Base-by-base conservation (phyloP, 441 rosid genomes). In the Populus hybrid region DNA sequence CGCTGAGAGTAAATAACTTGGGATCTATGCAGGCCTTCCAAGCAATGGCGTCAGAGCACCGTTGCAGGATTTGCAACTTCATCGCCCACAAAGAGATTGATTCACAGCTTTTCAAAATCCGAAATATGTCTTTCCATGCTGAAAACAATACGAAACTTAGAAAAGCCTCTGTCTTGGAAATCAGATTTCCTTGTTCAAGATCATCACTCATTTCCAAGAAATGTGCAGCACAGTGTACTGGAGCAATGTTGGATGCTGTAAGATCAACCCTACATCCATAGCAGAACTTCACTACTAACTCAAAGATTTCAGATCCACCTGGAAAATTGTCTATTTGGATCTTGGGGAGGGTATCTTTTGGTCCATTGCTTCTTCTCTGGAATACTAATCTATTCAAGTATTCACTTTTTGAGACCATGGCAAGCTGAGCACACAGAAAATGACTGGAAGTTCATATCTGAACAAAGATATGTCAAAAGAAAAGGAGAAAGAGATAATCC, bases 121-220 rank as follows among this genome's bases (percentile, higher is more conserved):
- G 85, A 77, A 88, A 86, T 32, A 73, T 82, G 76, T 85, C 91
- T 73, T 86, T 84, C 93, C 91, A 87, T 2, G 92, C 88, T 23
- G 89, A 77, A 10, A 86, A 71, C 16, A 89, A 40, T 26, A 86
- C 64, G 66, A 78, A 87, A 30, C 80, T 82, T 1, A 87, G 74
- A 61, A 86, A 88, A 16, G 87, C 81, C 21, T 86, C 89, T 3
- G 92, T 73, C 75, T 84, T 85, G 59, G 84, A 80, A 63, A 86
- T 77, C 70, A 91, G 87, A 79, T 87, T 91, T 38, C 83, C 86
- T 73, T 79, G 75, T 61, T 73, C 81, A 81, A 86, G 75, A 81
- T 85, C 90, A 61, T 85, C 85, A 36, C 75, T 83, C 95, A 89
- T 89, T 83, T 89, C 91, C 75, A 89, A 78, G 86, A 86, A 87